Percentiles rank a stretch among this genome's conserved stretches.
Evolutionary conservation across 768 basidiomycete species (phyloP).

Genomic region (Leccinum subtestaceum): DNA sequence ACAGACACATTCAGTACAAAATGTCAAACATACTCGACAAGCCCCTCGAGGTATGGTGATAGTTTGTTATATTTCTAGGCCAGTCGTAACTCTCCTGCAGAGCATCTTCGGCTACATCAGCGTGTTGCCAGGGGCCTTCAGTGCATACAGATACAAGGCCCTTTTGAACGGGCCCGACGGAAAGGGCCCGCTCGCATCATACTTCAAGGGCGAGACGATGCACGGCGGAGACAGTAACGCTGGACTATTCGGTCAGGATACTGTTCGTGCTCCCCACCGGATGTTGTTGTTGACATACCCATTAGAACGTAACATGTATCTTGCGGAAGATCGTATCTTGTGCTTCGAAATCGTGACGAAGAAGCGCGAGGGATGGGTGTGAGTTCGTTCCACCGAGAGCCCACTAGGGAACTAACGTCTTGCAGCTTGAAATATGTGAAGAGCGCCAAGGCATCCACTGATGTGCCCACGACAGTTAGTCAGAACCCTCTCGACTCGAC

Average conservation of each 20-base stretch:
- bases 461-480: conserved; percentile 79
- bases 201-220: conserved; percentile 92
- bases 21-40: conserved; percentile 97
- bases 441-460: conserved; percentile 93
- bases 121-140: conserved; percentile 90
- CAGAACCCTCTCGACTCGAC: not conserved
- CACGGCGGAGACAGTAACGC: conserved; percentile 62
- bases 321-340: conserved; percentile 86
- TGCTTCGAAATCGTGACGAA: conserved; percentile 95
- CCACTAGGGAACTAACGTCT: conserved; percentile 1
- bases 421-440: conserved; percentile 82
- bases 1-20: conserved; percentile 60
- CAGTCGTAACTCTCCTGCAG: conserved; percentile 28
- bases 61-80: not conserved
- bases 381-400: conserved; percentile 30
- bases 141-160: conserved; percentile 87
- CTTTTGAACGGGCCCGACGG: conserved; percentile 84
- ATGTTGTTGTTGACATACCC: not conserved
- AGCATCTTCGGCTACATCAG: conserved; percentile 86
- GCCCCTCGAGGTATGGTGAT: conserved; percentile 73
- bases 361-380: conserved; percentile 81
- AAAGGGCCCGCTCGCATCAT: conserved; percentile 85
- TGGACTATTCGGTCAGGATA: conserved; percentile 55
- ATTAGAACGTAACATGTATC: conserved; percentile 83
- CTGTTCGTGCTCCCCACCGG: not conserved